Base-by-base conservation (phyloP, 2,329 filamentous ascomycete species). In the Gremmenia infestans region DNA sequence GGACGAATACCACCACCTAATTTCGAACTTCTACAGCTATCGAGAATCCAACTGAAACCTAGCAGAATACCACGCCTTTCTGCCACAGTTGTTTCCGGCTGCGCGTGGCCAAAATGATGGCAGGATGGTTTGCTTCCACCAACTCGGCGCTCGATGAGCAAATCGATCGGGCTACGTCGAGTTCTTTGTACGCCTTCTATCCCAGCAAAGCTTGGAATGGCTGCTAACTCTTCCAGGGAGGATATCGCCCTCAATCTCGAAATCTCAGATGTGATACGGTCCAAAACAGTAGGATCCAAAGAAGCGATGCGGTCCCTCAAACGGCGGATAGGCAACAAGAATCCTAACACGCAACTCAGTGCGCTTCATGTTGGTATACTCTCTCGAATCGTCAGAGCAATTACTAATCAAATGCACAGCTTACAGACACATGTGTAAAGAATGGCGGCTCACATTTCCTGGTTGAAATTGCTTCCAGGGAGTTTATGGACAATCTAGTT, bases 261-360 rank as follows among this genome's bases (percentile, higher is more conserved):
- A 74, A 97, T 99, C 67, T 97, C 93, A 72, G 94, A 99, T 76
- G 80, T 96, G 66, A 97, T 99, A 73, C 85, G 94, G 67, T 97
- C 92, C 68, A 97, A 97, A 78, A 96, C 91, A 17, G 93, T 99
- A 50, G 91, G 92, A 72, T 93, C 94, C 53, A 97, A 93, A 74
- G 94, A 99, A 74, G 94, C 94, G 60, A 99, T 99, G 94, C 89
- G 91, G 72, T 93, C 91, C 45, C 78, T 99, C 68, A 97, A 97
- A 77, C 85, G 85, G 71, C 87, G 94, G 72, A 91, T 99, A 78
- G 91, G 90, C 74, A 91, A 96, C 79, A 96, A 92, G 79, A 99
- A 99, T 70, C 94, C 94, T 37, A 99, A 99, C 72, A 87, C 94
- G 37, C 94, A 99, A 76, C 79, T 99, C 37, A 94, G 92, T 65